Evolutionary conservation across 2,329 filamentous ascomycete genomes (phyloP), one percentile per base, ranked within the genome.

Genomic region (Lasiodiplodia hormozganensis): DNA sequence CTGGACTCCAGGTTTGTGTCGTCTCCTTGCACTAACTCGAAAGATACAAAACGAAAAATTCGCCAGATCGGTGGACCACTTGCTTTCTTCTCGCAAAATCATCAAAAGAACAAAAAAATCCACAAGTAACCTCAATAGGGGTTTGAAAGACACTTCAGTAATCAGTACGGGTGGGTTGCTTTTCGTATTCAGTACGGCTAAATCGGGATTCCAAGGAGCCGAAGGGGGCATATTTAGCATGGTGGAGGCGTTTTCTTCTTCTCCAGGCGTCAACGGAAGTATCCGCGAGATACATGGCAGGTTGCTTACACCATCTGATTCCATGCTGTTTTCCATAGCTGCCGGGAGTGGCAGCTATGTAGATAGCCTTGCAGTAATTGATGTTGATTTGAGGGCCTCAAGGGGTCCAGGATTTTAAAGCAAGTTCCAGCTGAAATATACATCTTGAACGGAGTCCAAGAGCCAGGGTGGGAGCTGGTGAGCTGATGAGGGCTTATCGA

Each of bases 291-390:
- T 23, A 23, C 53, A 34, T 34, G 52, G 28, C 38, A 36, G n/a
- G 34, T 51, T 67, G 53, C 52, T 53, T 60, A 57, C 49, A 21
- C 36, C 34, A 10, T 65, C 47, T 43, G 47, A n/a, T 49, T 47
- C 49, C 34, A 47, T 25, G 52, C 40, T 16, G 38, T 57, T 28
- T 11, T 8, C 18, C 64, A 58, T 56, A 40, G 52, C 36, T 67
- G 53, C 57, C 16, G 18, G 31, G 40, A 38, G 25, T 3, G 54
- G 23, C 65, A 54, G 65, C 23, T 67, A 60, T 51, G 65, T 67
- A 67, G 56, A 67, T 60, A 67, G 54, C 65, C 60, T 57, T 40
- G 54, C 56, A 58, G 31, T 67, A 67, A 67, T 67, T 62, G 65
- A 67, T 62, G 49, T 47, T 31, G 31, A 67, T 67, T 67, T 67